Evolutionary conservation across 2,329 filamentous ascomycete species (phyloP).

Genomic region (Rhytidhysteron rufulum): DNA sequence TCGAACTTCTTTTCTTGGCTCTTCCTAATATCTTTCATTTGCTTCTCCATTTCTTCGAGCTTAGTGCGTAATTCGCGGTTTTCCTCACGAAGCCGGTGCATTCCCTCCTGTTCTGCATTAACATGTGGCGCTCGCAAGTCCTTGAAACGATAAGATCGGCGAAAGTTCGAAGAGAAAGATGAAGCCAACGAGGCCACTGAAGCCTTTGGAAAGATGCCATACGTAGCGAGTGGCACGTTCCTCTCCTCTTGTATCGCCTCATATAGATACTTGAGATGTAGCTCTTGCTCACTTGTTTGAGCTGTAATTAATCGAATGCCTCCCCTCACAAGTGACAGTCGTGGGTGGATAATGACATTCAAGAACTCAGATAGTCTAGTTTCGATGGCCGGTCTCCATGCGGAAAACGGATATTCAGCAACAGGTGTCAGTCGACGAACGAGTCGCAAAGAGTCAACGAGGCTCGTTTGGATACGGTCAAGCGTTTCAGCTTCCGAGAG

Average conservation of each 20-base stretch:
- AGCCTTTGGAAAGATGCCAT: conserved; percentile 6
- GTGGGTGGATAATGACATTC: conserved; percentile 1
- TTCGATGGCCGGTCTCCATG: conserved; percentile 6
- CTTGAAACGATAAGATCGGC: background rate
- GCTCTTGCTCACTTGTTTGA: conserved; percentile 1
- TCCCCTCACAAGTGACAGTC: background rate
- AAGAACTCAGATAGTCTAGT: conserved; percentile 1
- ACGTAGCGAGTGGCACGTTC: conserved; percentile 9
- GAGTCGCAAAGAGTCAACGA: conserved; percentile 8
- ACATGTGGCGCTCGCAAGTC: background rate
- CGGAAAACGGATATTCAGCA: conserved; percentile 5
- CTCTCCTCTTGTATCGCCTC: conserved; percentile 14
- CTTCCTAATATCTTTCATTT: too few species aligned
- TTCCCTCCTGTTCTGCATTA: too few species aligned
- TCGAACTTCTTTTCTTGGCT: too few species aligned
- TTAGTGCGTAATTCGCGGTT: too few species aligned
- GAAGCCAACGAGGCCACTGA: background rate
- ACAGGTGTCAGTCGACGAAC: conserved; percentile 8
- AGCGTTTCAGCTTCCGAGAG: conserved; percentile 6
- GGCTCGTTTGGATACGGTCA: conserved; percentile 7
- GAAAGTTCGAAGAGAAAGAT: background rate
- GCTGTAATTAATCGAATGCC: background rate
- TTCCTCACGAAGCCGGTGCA: too few species aligned
- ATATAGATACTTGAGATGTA: conserved; percentile 4
- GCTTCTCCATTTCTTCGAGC: too few species aligned